Base-by-base conservation (phyloP, 208 protist species). In the Hexamita inflata region DNA sequence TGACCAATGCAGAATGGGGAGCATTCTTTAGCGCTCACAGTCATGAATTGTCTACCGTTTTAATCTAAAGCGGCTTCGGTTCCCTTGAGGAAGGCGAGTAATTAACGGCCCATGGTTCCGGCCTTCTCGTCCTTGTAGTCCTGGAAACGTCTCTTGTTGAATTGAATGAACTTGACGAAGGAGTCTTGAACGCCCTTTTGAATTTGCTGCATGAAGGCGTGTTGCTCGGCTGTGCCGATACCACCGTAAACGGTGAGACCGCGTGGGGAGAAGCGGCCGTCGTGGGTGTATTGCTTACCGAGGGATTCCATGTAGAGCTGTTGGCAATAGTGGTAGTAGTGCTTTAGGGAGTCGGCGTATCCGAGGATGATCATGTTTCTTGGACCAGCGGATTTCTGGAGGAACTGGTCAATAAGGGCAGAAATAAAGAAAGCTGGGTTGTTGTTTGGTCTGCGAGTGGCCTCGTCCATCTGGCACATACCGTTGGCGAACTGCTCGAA, bases 151-250 rank as follows among this genome's bases (percentile, higher is more conserved):
- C 76, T 42, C 28, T 77, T 53, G 60, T 73, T 78, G 26, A 70
- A 26, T 2, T 83, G 40, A 42, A 84, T 80, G n/a, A n/a, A n/a
- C 9, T 66, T 19, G 45, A 82, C 77, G 45, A 82, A 75, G 0
- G 29, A 29, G 74, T 84, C 79, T 24, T 42, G 13, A 0, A 82
- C 59, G 24, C 82, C 82, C 45, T 84, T 82, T 68, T 83, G 79
- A 60, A 84, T 41, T 74, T 84, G 82, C 64, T 84, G 82, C 74
- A 84, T 81, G 66, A 82, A 84, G 1, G 79, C 49, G 62, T 83
- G 82, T 74, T 84, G 82, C 53, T 80, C 76, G 34, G 0, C 73
- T 34, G 81, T 84, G 11, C 81, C 82, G 39, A 82, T 78, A 59
- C 82, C 82, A 32, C 82, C 82, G 59, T 77, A 82, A 29, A 82